A percentile compares a stretch with the other conserved stretches of the same genome.
Evolutionary conservation across 1,139 yeast genomes (phyloP).

Genomic region (Ogataea hybrid): DNA sequence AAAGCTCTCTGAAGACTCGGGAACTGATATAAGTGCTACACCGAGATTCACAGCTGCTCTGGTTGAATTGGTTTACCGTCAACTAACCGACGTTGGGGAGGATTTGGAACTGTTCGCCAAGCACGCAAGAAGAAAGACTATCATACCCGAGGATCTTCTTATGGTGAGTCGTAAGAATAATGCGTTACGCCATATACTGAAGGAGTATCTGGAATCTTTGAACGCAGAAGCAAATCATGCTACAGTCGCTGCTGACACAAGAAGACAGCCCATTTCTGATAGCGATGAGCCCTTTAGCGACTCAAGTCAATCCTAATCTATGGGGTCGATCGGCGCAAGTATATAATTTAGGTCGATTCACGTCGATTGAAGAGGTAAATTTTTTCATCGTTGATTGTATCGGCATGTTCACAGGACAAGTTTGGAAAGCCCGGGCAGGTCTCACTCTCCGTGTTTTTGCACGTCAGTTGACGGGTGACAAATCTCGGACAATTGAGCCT

Average conservation of each 20-base stretch:
- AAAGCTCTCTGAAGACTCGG: constrained; percentile 23
- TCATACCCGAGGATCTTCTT: constrained; percentile 51
- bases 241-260: too few relatives aligned
- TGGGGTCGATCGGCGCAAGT: constrained; percentile 7
- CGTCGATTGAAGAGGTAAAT: constrained; percentile 3
- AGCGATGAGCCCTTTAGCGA: constrained; percentile 7
- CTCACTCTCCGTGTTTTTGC: neutral
- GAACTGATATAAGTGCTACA: constrained; percentile 37
- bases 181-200: constrained; percentile 42
- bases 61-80: constrained; percentile 63
- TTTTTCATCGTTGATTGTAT: constrained; percentile 5
- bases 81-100: constrained; percentile 49
- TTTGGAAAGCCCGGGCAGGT: constrained; percentile 1
- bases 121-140: constrained; percentile 55
- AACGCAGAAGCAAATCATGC: neutral
- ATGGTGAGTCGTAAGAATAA: constrained; percentile 56
- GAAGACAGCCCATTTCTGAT: neutral
- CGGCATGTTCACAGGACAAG: constrained; percentile 2
- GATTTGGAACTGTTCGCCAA: constrained; percentile 65
- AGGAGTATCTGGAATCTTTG: constrained; percentile 30
- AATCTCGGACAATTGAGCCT: constrained; percentile 15
- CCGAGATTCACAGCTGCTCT: constrained; percentile 59
- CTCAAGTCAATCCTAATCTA: neutral
- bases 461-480: neutral
- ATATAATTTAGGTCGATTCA: neutral